These are phyloP conservation scores for Neopestalotiopsis clavispora DNA, from an alignment of 2,329 filamentous ascomycete genomes.

Conservation along the genomic window DNA sequence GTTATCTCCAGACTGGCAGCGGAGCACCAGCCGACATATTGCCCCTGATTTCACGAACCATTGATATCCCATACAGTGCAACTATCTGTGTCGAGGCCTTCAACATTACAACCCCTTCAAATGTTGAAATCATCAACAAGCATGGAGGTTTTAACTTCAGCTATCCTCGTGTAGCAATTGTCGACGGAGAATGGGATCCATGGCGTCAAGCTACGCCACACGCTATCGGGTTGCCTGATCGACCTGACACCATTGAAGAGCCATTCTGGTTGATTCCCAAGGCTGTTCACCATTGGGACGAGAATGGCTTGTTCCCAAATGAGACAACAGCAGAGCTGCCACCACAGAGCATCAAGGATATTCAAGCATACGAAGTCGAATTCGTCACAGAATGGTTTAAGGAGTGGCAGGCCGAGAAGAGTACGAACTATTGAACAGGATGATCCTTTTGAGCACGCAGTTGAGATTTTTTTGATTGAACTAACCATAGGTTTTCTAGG, in stretches of 20 bases:
- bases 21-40: slow-evolving; percentile 67
- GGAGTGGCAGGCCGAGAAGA: slow-evolving; percentile 51
- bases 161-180: slow-evolving; percentile 75
- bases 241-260: slow-evolving; percentile 65
- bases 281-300: slow-evolving; percentile 85
- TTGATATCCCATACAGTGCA: slow-evolving; percentile 67
- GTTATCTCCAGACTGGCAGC: slow-evolving; percentile 76
- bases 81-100: slow-evolving; percentile 70
- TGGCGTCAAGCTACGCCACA: slow-evolving; percentile 80
- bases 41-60: slow-evolving; percentile 73
- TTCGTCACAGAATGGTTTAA: slow-evolving; percentile 72
- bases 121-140: slow-evolving; percentile 73
- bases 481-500: slow-evolving; percentile 1
- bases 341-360: slow-evolving; percentile 60
- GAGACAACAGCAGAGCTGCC: slow-evolving; percentile 64
- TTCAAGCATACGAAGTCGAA: slow-evolving; percentile 61
- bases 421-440: slow-evolving; percentile 2
- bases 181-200: slow-evolving; percentile 80
- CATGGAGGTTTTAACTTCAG: slow-evolving; percentile 75
- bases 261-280: slow-evolving; percentile 75
- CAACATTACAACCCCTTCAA: slow-evolving; percentile 67
- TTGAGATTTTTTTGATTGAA: background rate
- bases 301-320: slow-evolving; percentile 69
- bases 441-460: background rate
- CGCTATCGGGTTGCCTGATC: slow-evolving; percentile 60